These are phyloP conservation scores for Solanum tarapatanum DNA, from an alignment of 257 asterid species.

Conservation along the genomic window DNA sequence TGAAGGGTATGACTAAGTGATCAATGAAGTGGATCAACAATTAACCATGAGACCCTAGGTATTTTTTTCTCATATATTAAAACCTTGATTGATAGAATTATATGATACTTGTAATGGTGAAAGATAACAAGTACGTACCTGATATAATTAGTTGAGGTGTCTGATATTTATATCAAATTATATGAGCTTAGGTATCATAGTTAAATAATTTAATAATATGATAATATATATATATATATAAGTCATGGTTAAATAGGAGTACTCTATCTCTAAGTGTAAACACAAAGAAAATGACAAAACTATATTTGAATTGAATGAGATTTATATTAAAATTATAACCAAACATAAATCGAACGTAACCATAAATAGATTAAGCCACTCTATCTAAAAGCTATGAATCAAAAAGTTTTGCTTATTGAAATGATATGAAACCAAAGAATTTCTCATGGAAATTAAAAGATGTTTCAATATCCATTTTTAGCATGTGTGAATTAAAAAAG, in stretches of 20 bases:
- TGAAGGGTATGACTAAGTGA: background rate
- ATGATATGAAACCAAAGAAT: no score
- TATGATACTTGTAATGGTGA: background rate
- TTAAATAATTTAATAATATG: background rate
- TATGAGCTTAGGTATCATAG: background rate
- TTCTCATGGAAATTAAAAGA: background rate
- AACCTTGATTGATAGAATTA: background rate
- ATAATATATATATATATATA: background rate
- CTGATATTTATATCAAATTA: background rate
- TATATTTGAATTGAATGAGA: background rate
- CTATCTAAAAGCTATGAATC: background rate
- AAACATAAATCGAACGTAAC: background rate
- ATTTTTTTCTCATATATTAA: background rate
- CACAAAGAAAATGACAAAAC: background rate
- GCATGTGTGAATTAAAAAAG: background rate
- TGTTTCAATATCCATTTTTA: background rate
- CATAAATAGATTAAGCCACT: background rate
- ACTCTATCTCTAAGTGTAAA: background rate
- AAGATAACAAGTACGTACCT: background rate
- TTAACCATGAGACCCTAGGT: accelerated
- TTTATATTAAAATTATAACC: background rate
- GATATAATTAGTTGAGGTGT: no score
- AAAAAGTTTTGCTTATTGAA: background rate
- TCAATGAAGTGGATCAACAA: background rate
- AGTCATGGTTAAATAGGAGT: background rate